Base-by-base conservation (phyloP, 139 green algal species). In the Microglena sp. region DNA sequence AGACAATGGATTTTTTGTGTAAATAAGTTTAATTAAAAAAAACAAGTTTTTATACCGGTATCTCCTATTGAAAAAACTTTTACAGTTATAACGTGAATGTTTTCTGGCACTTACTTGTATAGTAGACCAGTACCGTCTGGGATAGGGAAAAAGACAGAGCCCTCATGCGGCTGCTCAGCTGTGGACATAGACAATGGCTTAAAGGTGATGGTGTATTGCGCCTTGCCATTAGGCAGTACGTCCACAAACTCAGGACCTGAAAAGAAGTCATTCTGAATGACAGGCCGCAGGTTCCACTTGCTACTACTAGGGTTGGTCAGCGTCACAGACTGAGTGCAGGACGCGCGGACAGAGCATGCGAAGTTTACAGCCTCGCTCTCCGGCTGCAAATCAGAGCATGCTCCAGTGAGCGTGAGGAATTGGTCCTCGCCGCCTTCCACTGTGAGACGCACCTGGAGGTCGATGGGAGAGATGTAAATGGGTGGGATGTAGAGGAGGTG, bases 141-240 rank as follows among this genome's bases (percentile, higher is more conserved):
- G 27, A 91, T 82, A 45, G 85, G 83, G 72, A 94, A 90, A 74
- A 93, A 92, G 7, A 90, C 73, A 21, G 67, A 80, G 55, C 84
- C 84, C 36, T 86, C 76, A 60, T 92, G 84, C 18, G 77, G 77
- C 43, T 67, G 64, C 8, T 75, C 76, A 2, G 65, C 45, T 0
- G 64, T 64, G 46, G 79, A 76, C 86, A 90, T 90, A 27, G 77
- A 69, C 26, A 89, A 61, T 3, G 87, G 87, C 18, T 65, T 66
- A 77, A 86, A 94, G 11, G 77, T 83, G 56, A 94, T 1, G 8
- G 58, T 11, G 77, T 94, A 94, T 7, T 66, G 29, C 2, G 75
- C 80, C 33, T 73, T 76, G 43, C 30, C 32, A 29, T 68, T 63
- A 28, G 86, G 57, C 1, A 72, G 60, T 22, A 90, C 79, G 18